Evolutionary conservation across 768 basidiomycete genomes (phyloP).

Genomic region (Amanita brunnescens): DNA sequence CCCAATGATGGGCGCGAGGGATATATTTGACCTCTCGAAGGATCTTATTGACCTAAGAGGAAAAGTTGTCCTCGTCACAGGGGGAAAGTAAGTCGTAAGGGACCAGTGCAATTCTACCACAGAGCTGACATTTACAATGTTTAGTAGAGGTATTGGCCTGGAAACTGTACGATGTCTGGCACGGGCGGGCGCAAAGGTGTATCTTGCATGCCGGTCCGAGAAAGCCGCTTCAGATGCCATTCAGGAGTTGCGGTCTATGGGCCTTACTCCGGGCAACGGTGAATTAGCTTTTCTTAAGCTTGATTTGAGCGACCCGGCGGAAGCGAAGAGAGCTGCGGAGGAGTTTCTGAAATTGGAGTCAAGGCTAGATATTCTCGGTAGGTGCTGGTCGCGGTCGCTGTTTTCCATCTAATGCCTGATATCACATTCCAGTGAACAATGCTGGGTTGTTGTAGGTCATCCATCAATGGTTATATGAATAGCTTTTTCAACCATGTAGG

Average conservation of each 20-base stretch:
- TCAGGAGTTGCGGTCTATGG: slow-evolving; percentile 33
- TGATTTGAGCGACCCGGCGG: too few species aligned
- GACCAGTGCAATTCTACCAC: neutral
- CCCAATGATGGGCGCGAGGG: too few species aligned
- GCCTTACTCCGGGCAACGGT: slow-evolving; percentile 35
- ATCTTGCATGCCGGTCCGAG: slow-evolving; percentile 41
- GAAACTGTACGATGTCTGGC: slow-evolving; percentile 44
- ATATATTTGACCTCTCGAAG: slow-evolving; percentile 22
- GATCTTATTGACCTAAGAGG: slow-evolving; percentile 39
- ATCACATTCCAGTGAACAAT: slow-evolving; percentile 39
- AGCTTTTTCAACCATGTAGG: slow-evolving; percentile 5
- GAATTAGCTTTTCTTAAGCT: slow-evolving; percentile 41
- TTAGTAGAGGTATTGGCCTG: slow-evolving; percentile 31
- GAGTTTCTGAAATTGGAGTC: slow-evolving; percentile 40
- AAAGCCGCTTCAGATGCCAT: slow-evolving; percentile 38
- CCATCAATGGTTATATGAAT: neutral
- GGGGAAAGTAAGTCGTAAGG: slow-evolving; percentile 37
- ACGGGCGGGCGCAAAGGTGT: too few species aligned
- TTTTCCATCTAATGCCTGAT: neutral
- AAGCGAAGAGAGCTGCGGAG: slow-evolving; percentile 39
- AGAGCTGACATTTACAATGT: neutral
- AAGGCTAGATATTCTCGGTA: slow-evolving; percentile 48
- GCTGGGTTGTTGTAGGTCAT: slow-evolving; percentile 35
- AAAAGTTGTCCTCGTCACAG: slow-evolving; percentile 49
- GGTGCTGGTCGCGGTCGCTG: slow-evolving; percentile 12